A percentile compares a stretch with the other conserved stretches of the same genome.
phyloP scores from a whole-genome alignment of 129 eudicot species.

The Daucus carota region DH1_v3.0 NC_030382.2:27079501-27080000 shows the following conservation, averaged over 20 bases:
- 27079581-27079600: not conserved
- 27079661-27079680: conserved; percentile 1
- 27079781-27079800: conserved; percentile 5
- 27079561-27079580: conserved; percentile 10
- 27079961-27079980: conserved; percentile 4
- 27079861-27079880: not conserved
- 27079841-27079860: conserved; percentile 3
- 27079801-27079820: not conserved
- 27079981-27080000: conserved; percentile 20
- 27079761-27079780: conserved; percentile 15
- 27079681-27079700: not conserved
- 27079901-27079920: conserved; percentile 23
- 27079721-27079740: not conserved
- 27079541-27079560: not conserved
- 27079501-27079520: conserved; percentile 13
- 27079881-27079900: conserved; percentile 23
- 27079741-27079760: conserved; percentile 7
- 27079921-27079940: conserved; percentile 37
- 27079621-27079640: conserved; percentile 10
- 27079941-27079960: conserved; percentile 9
- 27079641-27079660: not conserved
- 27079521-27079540: not conserved
- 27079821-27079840: not conserved
- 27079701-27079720: not conserved
- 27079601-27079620: conserved; percentile 12